Percentiles rank a stretch among this genome's conserved stretches.
Conservation (phyloP, 495 filamentous ascomycete species). For the Aspergillus indologenus region DNA sequence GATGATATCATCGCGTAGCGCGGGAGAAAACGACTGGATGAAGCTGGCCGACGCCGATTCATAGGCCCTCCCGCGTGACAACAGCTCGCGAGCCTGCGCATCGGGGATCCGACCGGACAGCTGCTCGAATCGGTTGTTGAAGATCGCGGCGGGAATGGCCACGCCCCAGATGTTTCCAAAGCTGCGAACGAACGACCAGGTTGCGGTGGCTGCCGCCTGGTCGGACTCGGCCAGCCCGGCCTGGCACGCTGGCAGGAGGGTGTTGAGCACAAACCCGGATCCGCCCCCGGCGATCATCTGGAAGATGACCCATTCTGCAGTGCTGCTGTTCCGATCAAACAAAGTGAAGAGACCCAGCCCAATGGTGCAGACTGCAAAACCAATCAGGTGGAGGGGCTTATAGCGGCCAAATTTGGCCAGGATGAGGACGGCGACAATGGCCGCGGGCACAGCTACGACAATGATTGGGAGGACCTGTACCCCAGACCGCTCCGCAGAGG, state of each 20-base stretch:
- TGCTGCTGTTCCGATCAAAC: constrained; percentile 37
- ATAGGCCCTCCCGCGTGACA: constrained; percentile 18
- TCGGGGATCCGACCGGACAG: constrained; percentile 8
- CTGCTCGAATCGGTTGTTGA: constrained; percentile 37
- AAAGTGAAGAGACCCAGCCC: constrained; percentile 55
- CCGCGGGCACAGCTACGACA: neutral
- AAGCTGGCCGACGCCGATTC: constrained; percentile 9
- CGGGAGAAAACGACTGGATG: constrained; percentile 8
- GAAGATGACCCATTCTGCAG: constrained; percentile 43
- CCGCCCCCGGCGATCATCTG: constrained; percentile 54
- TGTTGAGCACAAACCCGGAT: constrained; percentile 64
- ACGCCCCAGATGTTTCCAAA: constrained; percentile 47
- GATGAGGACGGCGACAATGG: neutral
- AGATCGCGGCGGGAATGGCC: constrained; percentile 45
- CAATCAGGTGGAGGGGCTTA: constrained; percentile 38
- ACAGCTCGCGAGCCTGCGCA: neutral
- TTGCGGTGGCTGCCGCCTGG: constrained; percentile 36
- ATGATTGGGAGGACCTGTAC: constrained; percentile 36
- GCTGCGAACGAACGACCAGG: constrained; percentile 36
- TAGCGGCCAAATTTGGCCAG: neutral
- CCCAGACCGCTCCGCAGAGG: constrained; percentile 32
- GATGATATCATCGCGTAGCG: constrained; percentile 12
- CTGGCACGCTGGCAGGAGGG: constrained; percentile 46
- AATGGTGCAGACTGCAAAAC: constrained; percentile 48
- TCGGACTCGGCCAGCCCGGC: constrained; percentile 29